Percentiles rank a stretch among this genome's conserved stretches.
Conservation (phyloP, 1,284 basidiomycete species). For the Moesziomyces parantarcticus region DNA sequence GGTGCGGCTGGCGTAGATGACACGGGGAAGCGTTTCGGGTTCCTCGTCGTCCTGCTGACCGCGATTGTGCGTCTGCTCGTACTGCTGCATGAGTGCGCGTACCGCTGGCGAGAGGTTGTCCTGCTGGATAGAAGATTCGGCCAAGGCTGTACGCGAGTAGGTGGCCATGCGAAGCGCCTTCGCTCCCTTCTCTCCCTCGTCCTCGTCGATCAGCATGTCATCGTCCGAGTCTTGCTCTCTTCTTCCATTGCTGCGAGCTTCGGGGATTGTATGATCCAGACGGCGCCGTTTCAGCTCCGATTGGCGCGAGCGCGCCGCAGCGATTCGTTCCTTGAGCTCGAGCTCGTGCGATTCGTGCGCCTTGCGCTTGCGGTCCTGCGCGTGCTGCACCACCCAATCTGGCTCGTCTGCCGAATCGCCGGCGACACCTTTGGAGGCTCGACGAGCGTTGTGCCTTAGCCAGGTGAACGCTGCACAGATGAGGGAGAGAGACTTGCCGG, state of each 20-base stretch:
- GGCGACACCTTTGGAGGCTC: conserved; percentile 31
- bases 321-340: conserved; percentile 65
- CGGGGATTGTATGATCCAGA: conserved; percentile 6
- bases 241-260: conserved; percentile 1
- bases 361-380: conserved; percentile 59
- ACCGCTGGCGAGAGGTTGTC: conserved; percentile 77
- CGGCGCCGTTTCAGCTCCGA: conserved; percentile 30
- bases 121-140: conserved; percentile 11
- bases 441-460: conserved; percentile 60
- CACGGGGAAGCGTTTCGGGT: conserved; percentile 69
- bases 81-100: conserved; percentile 78
- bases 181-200: conserved; percentile 16
- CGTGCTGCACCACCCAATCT: conserved; percentile 69
- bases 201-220: conserved; percentile 44
- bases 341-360: conserved; percentile 61
- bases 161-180: conserved; percentile 28
- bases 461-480: conserved; percentile 69
- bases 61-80: conserved; percentile 51
- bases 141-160: conserved; percentile 22
- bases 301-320: conserved; percentile 47
- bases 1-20: conserved; percentile 93
- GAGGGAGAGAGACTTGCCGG: conserved; percentile 69
- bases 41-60: conserved; percentile 49
- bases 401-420: conserved; percentile 61
- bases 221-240: conserved; percentile 35